phyloP scores from a whole-genome alignment of 2,329 filamentous ascomycete species.

The Fusarium nisikadoi region DNA sequence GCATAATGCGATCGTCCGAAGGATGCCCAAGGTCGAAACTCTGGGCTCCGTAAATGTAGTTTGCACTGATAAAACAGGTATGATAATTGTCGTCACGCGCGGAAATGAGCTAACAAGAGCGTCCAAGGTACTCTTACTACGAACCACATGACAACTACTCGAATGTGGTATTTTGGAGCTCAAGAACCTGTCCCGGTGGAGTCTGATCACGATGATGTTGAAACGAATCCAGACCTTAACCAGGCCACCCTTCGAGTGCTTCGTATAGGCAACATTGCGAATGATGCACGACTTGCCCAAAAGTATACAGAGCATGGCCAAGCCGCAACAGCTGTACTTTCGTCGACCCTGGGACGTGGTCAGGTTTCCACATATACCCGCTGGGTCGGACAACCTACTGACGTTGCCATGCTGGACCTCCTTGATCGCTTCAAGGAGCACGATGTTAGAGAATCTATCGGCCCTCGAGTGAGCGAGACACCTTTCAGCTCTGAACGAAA shows the following conservation, averaged over 20 bases:
- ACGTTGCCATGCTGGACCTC: slow-evolving; percentile 95
- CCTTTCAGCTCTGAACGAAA: slow-evolving; percentile 98
- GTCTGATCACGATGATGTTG: slow-evolving; percentile 63
- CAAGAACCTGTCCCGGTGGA: slow-evolving; percentile 63
- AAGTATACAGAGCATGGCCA: slow-evolving; percentile 75
- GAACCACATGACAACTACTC: slow-evolving; percentile 98
- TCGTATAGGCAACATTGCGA: slow-evolving; percentile 94
- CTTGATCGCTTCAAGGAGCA: slow-evolving; percentile 91
- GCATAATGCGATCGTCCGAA: slow-evolving; percentile 92
- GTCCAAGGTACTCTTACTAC: slow-evolving; percentile 83
- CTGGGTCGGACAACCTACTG: slow-evolving; percentile 97
- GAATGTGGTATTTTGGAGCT: slow-evolving; percentile 93
- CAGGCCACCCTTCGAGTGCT: slow-evolving; percentile 82
- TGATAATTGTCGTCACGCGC: slow-evolving; percentile 12
- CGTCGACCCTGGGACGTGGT: slow-evolving; percentile 77
- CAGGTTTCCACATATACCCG: slow-evolving; percentile 76
- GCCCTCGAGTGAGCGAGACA: slow-evolving; percentile 83
- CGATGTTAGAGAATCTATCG: slow-evolving; percentile 87
- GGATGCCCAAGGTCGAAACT: slow-evolving; percentile 96
- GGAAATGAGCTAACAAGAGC: slow-evolving; percentile 26
- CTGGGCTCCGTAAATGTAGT: slow-evolving; percentile 99
- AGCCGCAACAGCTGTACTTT: slow-evolving; percentile 79
- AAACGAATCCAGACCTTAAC: slow-evolving; percentile 66
- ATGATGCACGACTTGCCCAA: slow-evolving; percentile 86
- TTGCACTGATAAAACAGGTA: slow-evolving; percentile 96